Base-by-base conservation (phyloP, 192 early-diverging fungal species). In the Coemansia sp. region DNA sequence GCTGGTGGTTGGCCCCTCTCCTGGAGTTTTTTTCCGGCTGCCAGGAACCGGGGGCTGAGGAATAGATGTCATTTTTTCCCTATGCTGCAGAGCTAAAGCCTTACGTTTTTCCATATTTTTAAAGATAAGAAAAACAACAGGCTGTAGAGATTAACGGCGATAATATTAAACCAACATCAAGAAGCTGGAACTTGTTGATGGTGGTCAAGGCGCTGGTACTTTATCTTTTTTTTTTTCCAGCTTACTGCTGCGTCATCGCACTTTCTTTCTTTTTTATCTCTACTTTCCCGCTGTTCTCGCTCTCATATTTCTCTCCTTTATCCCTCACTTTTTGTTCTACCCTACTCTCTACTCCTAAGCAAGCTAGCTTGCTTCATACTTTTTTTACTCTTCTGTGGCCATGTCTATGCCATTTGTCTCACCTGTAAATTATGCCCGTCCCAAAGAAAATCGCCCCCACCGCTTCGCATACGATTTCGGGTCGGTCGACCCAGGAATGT, bases 381-480 rank as follows among this genome's bases (percentile, higher is more conserved):
- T 68, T 51, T 22, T 15, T 35, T 61, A 28, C 55, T 36, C 38
- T 56, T 35, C 61, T 35, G 14, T 14, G 41, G 51, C 54, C 48
- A 82, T 82, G 79, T 64, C 79, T 51, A 67, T 82, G 51, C 79
- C 79, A 51, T 67, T 67, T 57, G 59, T 67, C 11, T 52, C 60
- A 33, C 57, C 72, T 12, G 52, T 74, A 53, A 73, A 58, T 64
- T 78, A 75, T 59, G 73, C 69, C 22, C 70, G 81, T n/a, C 60
- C 75, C 28, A 83, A 78, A 52, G 76, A 78, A 37, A 71, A 74
- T 59, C 75, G 81, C 7, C 82, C 82, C 33, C 77, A 84, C 67
- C 73, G 82, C 22, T 84, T 80, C 39, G 82, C 82, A 0, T 84
- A 80, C 66, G 82, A 84, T 74, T 84, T 73, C 61, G 75, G 82